phyloP scores from a whole-genome alignment of 2,329 filamentous ascomycete genomes.

The Aspergillus costaricaensis region DNA sequence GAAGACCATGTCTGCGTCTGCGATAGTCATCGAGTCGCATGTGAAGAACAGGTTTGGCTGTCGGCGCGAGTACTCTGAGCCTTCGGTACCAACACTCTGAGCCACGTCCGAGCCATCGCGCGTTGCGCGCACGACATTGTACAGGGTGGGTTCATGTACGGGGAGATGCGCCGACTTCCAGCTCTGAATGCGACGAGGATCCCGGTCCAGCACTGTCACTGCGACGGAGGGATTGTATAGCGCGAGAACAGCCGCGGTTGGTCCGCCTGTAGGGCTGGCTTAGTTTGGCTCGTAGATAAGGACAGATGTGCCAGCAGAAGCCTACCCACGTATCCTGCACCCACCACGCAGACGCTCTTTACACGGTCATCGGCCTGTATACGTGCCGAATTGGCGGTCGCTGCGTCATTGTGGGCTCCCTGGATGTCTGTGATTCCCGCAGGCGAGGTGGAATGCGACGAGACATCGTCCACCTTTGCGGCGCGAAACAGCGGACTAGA shows the following conservation, averaged over 20 bases:
- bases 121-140: conserved; percentile 62
- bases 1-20: conserved; percentile 71
- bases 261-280: conserved; percentile 57
- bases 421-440: not conserved
- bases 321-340: conserved; percentile 74
- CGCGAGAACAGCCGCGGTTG: conserved; percentile 73
- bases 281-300: not conserved
- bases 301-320: not conserved
- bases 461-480: conserved; percentile 23
- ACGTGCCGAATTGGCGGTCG: not conserved
- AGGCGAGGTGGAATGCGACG: not conserved
- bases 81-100: conserved; percentile 16
- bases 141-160: conserved; percentile 73
- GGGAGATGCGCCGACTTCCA: conserved; percentile 76
- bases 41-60: conserved; percentile 73
- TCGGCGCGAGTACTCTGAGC: conserved; percentile 45
- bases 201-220: conserved; percentile 74
- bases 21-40: conserved; percentile 64
- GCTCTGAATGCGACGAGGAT: conserved; percentile 64
- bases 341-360: conserved; percentile 67
- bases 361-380: conserved; percentile 13
- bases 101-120: conserved; percentile 37
- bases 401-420: not conserved
- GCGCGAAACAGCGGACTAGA: conserved; percentile 32
- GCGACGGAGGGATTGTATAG: conserved; percentile 69